A percentile compares a stretch with the other conserved stretches of the same genome.
Evolutionary conservation across 1,139 yeast species (phyloP).

Genomic region (Schwanniomyces etchellsii): DNA sequence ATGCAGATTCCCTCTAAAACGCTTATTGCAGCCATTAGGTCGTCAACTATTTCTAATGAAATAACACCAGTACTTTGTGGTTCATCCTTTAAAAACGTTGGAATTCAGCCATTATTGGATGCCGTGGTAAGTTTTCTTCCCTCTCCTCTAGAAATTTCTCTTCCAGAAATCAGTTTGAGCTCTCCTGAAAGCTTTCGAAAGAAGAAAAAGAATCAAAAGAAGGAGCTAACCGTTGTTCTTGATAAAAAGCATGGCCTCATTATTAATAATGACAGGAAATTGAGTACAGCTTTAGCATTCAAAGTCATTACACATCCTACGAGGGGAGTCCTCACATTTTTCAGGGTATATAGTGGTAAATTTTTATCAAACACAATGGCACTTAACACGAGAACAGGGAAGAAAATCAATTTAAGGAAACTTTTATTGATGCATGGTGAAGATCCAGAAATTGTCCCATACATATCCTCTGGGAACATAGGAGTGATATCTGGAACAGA

Average conservation of each 20-base stretch:
- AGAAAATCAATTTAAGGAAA: slow-evolving; percentile 59
- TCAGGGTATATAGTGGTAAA: slow-evolving; percentile 82
- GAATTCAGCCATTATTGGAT: slow-evolving; percentile 91
- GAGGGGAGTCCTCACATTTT: slow-evolving; percentile 79
- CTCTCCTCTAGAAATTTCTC: slow-evolving; percentile 60
- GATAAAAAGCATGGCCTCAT: slow-evolving; percentile 44
- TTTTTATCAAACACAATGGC: slow-evolving; percentile 58
- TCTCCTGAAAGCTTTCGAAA: slow-evolving; percentile 8
- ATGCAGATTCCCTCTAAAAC: slow-evolving; percentile 50
- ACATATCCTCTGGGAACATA: slow-evolving; percentile 71
- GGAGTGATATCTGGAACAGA: slow-evolving; percentile 80
- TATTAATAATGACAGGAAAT: slow-evolving; percentile 48
- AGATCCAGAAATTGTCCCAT: slow-evolving; percentile 62
- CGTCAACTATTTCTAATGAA: slow-evolving; percentile 51
- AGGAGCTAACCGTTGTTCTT: slow-evolving; percentile 25
- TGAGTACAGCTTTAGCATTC: slow-evolving; percentile 82
- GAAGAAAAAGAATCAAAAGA: slow-evolving; percentile 8
- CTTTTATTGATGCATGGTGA: slow-evolving; percentile 87
- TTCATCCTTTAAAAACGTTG: slow-evolving; percentile 85
- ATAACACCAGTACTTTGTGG: slow-evolving; percentile 88
- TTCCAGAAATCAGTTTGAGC: slow-evolving; percentile 46
- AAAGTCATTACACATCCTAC: slow-evolving; percentile 84
- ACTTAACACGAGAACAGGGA: slow-evolving; percentile 65
- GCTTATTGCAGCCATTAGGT: slow-evolving; percentile 54
- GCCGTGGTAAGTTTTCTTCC: slow-evolving; percentile 76